Evolutionary conservation across 2,329 filamentous ascomycete genomes (phyloP), one percentile per base, ranked within the genome.

Genomic region (Arthroderma sp.): DNA sequence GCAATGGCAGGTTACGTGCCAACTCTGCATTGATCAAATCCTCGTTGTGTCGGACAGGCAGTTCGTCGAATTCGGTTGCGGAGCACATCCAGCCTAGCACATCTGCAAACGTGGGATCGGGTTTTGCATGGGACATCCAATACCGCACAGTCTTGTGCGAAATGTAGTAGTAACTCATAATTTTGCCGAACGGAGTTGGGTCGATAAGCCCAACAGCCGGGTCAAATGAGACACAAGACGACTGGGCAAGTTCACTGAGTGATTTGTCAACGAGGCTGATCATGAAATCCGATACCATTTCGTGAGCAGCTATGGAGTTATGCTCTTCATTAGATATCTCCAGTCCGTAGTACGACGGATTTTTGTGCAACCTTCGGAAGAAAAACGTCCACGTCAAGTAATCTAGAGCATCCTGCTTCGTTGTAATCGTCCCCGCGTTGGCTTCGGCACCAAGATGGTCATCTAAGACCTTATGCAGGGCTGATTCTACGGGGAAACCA

Each of bases 341-440:
- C 0, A 98, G 78, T 0, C 93, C 93, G 55, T 98, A 98, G 67
- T 94, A 98, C 0, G 88, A 94, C 1, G 91, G 91, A 56, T 98
- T 98, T 71, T 98, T 98, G 70, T 98, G 91, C 34, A 98, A 69
- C 7, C 91, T 76, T 2, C 93, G 79, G 74, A 98, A 98, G 75
- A 98, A 98, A 70, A 98, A 98, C 1, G 93, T 98, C 91, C 93
- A 98, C 0, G 91, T 98, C 43, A 98, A 68, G 59, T 98, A 98
- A 64, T 98, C 93, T 3, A 98, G 74, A 1, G 91, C 91, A 65
- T 98, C 91, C 65, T 98, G 91, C 64, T 95, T 95, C 6, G 87
- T 94, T 30, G 82, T 71, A 42, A 98, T 85, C 0, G 91, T 98
- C 53, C 86, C 88, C 1, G 91, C 86, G 0, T 88, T 94, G 4